Base-by-base conservation (phyloP, 129 eudicot genomes). In the Smallanthus sonchifolius region DNA sequence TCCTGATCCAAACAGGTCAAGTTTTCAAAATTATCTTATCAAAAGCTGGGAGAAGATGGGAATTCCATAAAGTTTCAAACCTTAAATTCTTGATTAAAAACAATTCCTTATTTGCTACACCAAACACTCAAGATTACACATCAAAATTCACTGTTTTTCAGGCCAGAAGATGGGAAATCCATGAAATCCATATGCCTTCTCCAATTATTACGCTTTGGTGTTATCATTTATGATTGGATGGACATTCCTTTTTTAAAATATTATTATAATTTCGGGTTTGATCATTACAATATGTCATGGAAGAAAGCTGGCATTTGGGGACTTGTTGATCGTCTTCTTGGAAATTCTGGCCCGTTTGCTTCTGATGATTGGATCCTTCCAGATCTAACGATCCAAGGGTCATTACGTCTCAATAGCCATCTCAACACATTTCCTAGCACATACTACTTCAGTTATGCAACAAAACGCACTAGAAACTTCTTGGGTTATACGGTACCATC, bases 301-400 rank as follows among this genome's bases (percentile, higher is more conserved):
- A 91, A 62, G 80, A 86, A 86, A 67, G 77, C 80, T 9, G 97
- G 99, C 51, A 15, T 94, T 5, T 70, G 99, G 84, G 99, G 99
- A 75, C 91, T 94, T 57, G 78, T 86, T 35, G 89, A 85, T 81
- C 87, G 87, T 78, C 99, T 94, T 45, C 61, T 86, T 34, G 96
- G 96, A 14, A 94, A 94, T 57, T 49, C 88, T 0, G 97, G 99
- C 70, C 99, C 99, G 15, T 90, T 94, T 79, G 87, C 99, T 40
- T 80, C 94, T 10, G 97, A 91, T 52, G 99, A 94, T 76, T 94
- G 97, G 99, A 91, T 94, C 49, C 90, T 94, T 70, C 99, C 99
- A 2, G 97, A 94, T 76, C 79, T 94, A 17, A 94, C 97, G 7
- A 78, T 91, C 72, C 97, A 94, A 71, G 97, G 99, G 1, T 77